phyloP scores from a whole-genome alignment of 306 rosid species.

The Sicyos baderoa region DNA sequence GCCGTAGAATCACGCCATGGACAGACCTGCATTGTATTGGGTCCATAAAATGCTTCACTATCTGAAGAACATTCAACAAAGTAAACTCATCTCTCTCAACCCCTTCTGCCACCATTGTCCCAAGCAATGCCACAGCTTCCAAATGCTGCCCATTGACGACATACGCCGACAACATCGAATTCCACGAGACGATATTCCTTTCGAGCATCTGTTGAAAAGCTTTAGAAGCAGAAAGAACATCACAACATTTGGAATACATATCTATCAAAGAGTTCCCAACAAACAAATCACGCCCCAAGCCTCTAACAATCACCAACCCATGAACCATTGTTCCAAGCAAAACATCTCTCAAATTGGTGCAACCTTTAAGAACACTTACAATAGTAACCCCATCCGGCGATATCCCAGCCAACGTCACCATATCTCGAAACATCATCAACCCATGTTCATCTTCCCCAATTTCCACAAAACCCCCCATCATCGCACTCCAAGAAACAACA shows the following conservation, averaged over 20 bases:
- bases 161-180: constrained; percentile 31
- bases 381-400: constrained; percentile 33
- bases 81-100: constrained; percentile 32
- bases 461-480: constrained; percentile 35
- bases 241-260: constrained; percentile 35
- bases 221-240: constrained; percentile 28
- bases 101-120: constrained; percentile 30
- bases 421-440: constrained; percentile 25
- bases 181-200: constrained; percentile 42
- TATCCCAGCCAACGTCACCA: constrained; percentile 28
- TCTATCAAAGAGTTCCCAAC: constrained; percentile 43
- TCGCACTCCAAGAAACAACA: constrained; percentile 39
- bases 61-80: constrained; percentile 39
- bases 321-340: constrained; percentile 29
- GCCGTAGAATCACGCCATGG: constrained; percentile 28
- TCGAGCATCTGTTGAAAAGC: constrained; percentile 26
- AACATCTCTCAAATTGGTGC: constrained; percentile 26
- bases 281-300: constrained; percentile 32
- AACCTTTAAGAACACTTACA: constrained; percentile 40
- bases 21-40: constrained; percentile 27
- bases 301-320: constrained; percentile 36
- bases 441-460: constrained; percentile 28
- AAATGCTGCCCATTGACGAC: constrained; percentile 28
- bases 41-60: constrained; percentile 27
- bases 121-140: constrained; percentile 30